Base-by-base conservation (phyloP, 1,284 basidiomycete genomes). In the Lentinula novae-zelandiae region DNA sequence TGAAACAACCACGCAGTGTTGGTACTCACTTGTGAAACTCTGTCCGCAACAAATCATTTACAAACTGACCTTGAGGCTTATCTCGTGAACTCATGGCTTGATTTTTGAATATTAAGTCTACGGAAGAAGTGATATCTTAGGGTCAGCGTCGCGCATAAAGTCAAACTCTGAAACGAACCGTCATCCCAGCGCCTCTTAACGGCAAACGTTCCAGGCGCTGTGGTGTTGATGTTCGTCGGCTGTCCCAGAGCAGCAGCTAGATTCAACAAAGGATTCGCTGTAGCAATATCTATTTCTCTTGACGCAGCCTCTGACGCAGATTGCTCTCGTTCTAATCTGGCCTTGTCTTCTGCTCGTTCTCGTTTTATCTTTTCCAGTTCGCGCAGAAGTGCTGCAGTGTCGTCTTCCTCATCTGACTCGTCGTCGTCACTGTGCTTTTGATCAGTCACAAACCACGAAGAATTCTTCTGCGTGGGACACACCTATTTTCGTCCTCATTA, bases 111-210 rank as follows among this genome's bases (percentile, higher is more conserved):
- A 98, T 95, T 61, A 96, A 78, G 75, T 98, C 93, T 93, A 64
- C 52, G 61, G 60, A 15, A 56, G n/a, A 42, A 38, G 17, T 15
- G 27, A 85, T 82, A 22, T 38, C 20, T 44, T 85, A 86, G 2
- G 92, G 92, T 1, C 27, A 97, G 80, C 8, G 94, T 93, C 40
- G 93, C 91, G 64, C 3, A 27, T 27, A 27, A 12, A 13, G 38
- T 1, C 1, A 17, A 8, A 6, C 7, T 17, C 7, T n/a, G 42
- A 17, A n/a, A 71, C 83, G 51, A 33, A 92, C 91, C 93, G 70
- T 97, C 95, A 71, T 98, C 95, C 95, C 95, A 98, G 58, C 95
- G 82, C 67, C 89, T 82, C 78, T 96, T 96, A 63, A 98, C 94
- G 12, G 92, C 84, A 70, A 98, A 97, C 10, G 90, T 87, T 5